Evolutionary conservation across 2,329 filamentous ascomycete species (phyloP).

Genomic region (Curvularia sp.): DNA sequence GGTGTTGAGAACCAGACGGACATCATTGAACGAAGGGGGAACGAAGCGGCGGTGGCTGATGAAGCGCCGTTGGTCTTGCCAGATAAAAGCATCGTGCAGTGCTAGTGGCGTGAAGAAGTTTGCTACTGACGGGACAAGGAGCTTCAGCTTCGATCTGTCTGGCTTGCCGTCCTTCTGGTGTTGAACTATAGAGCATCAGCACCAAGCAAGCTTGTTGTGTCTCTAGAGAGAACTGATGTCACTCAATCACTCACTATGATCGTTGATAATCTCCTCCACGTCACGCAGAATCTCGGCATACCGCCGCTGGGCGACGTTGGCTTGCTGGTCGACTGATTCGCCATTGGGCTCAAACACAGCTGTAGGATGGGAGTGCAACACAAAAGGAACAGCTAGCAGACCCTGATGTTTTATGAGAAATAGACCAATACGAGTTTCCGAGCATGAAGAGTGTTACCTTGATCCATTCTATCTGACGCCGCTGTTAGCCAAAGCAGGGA

Average conservation of each 20-base stretch:
- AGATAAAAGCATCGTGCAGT: constrained; percentile 87
- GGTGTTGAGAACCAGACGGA: constrained; percentile 90
- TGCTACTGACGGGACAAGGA: constrained; percentile 90
- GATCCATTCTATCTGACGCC: constrained; percentile 80
- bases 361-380: constrained; percentile 93
- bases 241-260: constrained; percentile 72
- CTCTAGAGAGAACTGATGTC: not conserved
- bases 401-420: constrained; percentile 29
- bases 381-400: constrained; percentile 91
- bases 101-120: constrained; percentile 90
- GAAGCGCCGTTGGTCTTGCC: constrained; percentile 83
- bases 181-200: constrained; percentile 61
- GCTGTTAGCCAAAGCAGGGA: constrained; percentile 20
- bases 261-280: constrained; percentile 88
- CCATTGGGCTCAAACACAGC: constrained; percentile 78
- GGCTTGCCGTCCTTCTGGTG: constrained; percentile 71
- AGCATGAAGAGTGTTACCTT: constrained; percentile 61
- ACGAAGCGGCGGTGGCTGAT: constrained; percentile 94
- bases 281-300: constrained; percentile 97
- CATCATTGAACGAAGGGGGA: constrained; percentile 95
- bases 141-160: constrained; percentile 85
- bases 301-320: constrained; percentile 79
- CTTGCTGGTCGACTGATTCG: constrained; percentile 72
- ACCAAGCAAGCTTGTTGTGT: not conserved
- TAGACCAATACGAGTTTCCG: not conserved